These are phyloP conservation scores for Apiotrichum gracile DNA, from an alignment of 1,284 basidiomycete genomes.

Conservation along the genomic window DNA sequence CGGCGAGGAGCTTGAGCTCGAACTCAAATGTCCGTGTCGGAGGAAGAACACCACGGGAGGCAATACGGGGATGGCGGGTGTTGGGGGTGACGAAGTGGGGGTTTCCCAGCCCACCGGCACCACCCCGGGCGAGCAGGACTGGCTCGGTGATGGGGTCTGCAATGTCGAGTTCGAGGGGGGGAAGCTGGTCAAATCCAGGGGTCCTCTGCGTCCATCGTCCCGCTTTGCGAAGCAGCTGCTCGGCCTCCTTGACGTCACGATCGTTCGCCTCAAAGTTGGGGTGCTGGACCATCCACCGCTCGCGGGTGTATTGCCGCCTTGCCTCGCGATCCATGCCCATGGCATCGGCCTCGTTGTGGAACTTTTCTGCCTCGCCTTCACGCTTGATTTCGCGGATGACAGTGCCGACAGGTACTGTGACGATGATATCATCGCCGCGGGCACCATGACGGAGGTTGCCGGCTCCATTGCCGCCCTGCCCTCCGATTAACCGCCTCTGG, in stretches of 20 bases:
- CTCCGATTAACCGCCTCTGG: constrained; percentile 60
- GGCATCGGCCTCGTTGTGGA: constrained; percentile 45
- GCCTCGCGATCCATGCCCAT: constrained; percentile 20
- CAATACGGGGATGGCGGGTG: constrained; percentile 68
- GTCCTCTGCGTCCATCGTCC: constrained; percentile 51
- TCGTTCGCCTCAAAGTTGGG: constrained; percentile 60
- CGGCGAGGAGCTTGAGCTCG: constrained; percentile 92
- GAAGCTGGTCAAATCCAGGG: constrained; percentile 34
- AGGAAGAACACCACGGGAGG: constrained; percentile 71
- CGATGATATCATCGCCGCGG: constrained; percentile 62
- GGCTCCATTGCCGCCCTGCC: constrained; percentile 63
- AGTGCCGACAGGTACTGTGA: constrained; percentile 81
- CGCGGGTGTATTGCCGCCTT: constrained; percentile 51
- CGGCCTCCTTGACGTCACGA: constrained; percentile 64
- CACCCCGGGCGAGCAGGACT: constrained; percentile 71
- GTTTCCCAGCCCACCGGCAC: constrained; percentile 81
- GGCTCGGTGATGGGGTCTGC: constrained; percentile 52
- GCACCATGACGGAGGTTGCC: constrained; percentile 81
- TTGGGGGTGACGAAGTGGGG: constrained; percentile 61
- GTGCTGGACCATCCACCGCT: constrained; percentile 72
- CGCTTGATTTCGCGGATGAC: constrained; percentile 68
- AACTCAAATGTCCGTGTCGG: constrained; percentile 75
- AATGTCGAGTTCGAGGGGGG: constrained; percentile 62
- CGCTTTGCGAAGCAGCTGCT: constrained; percentile 57
- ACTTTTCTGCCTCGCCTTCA: constrained; percentile 55